Evolutionary conservation across 148 eudicot species (phyloP), one percentile per base, ranked within the genome.

Genomic region (Rhododendron henanense): DNA sequence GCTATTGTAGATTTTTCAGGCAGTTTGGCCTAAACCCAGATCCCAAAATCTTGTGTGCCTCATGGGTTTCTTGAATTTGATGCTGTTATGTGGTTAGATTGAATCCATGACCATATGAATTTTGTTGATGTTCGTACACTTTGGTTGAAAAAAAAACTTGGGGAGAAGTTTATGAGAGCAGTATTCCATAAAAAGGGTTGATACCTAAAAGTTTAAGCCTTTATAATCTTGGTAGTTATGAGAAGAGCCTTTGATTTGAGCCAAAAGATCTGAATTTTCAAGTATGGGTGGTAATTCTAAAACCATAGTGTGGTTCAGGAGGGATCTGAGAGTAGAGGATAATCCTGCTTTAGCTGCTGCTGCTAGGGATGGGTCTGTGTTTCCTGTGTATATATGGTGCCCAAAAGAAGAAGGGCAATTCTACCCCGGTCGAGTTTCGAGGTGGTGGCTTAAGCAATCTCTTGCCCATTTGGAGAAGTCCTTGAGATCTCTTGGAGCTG

Each of bases 361-460:
- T 85, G 99, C 99, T 2, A 95, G 89, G 75, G 95, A 95, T 87
- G 99, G 99, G 57, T 84, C 89, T 85, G 90, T 97, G 2, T 84
- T 91, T 25, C 94, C 99, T 81, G 91, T 97, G 35, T 97, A 76
- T 83, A 94, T 95, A 90, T 97, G 99, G 99, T 94, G 98, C 82
- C 99, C 99, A 33, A 89, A 93, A 78, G 99, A 97, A 89, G 99
- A 97, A 93, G 98, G 95, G 47, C 98, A 94, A 31, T 97, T 92
- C 83, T 93, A 87, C 67, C 98, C 99, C 0, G 99, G 99, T 13
- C 91, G 99, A 31, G 99, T 96, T 91, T 97, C 99, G 0, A 89
- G 99, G 91, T 97, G 99, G 99, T 97, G 99, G 99, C 87, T 97
- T 77, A 97, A 97, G 92, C 94, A 95, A 53, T 97, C 99, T 61